Base-by-base conservation (phyloP, 2,329 filamentous ascomycete species). In the Myriosclerotinia curreyana region DNA sequence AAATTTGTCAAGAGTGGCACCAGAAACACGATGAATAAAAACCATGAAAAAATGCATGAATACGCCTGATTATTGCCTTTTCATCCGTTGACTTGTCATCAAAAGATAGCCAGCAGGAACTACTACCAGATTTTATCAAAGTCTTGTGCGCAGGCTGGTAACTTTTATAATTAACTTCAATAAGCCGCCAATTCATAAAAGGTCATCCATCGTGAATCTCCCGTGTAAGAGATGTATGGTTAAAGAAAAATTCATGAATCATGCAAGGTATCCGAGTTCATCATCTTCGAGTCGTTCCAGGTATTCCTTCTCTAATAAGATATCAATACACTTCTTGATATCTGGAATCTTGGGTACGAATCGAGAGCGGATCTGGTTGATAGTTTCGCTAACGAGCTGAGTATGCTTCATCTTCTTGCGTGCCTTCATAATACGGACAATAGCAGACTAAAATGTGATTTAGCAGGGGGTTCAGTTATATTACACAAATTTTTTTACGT, bases 261-360 rank as follows among this genome's bases (percentile, higher is more conserved):
- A 97, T 72, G 94, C 94, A 69, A 98, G 86, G 77, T 98, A 98
- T 64, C 94, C 92, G 66, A 99, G 84, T 75, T 97, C 92, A 74
- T 98, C 95, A 62, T 91, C 92, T 55, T 98, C 95, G 65, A 98
- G 80, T 64, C 95, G 91, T 81, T 99, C 95, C 56, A 99, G 85
- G 74, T 99, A 99, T 77, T 99, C 95, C 82, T 99, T 99, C 82
- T 99, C 95, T 69, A 99, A 88, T 49, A 99, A 83, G 69, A 96
- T 96, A 78, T 99, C 95, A 76, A 99, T 98, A 78, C 95, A 97
- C 81, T 98, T 99, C 82, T 99, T 99, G 84, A 99, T 99, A 72
- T 99, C 95, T 20, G 86, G 83, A 38, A 99, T 85, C 79, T 96
- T 96, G 49, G 95, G 95, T 65, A 92, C 87, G 78, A 99, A 99